Evolutionary conservation across 2,329 filamentous ascomycete species (phyloP), one percentile per base, ranked within the genome.

Genomic region (Xylariaceae sp.): DNA sequence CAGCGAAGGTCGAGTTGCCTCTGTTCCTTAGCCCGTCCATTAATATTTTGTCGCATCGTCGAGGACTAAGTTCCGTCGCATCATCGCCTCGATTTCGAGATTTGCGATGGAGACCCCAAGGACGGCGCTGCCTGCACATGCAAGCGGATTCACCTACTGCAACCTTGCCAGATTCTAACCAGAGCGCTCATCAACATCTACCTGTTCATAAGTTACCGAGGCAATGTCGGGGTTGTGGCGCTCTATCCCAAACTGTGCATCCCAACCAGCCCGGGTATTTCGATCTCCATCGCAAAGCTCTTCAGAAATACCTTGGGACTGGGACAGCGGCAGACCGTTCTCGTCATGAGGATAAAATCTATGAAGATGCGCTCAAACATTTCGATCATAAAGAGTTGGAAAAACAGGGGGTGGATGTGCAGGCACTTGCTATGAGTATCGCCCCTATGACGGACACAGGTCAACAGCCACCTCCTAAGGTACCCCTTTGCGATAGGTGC

Each of bases 401-500:
- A 58, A 70, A 73, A 53, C 74, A 80, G 20, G 82, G 81, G 1
- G 67, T 85, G 2, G 73, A 80, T 48, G 68, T 79, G 14, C 71
- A 72, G 19, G 67, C 70, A 2, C 66, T 82, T 43, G 54, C 52
- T 49, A 44, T 76, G 9, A 56, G 67, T 19, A 67, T 72, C 2
- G 63, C 48, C 23, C 63, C 67, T 43, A 10, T 19, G 48, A 55
- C 62, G n/a, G 52, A 57, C 12, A 46, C 40, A 29, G 23, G 14
- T 10, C 49, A 58, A 26, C 53, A 49, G 32, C 55, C 59, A 42
- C 60, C 63, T 42, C 59, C 69, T 2, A 76, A 76, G 53, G 66
- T 75, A 2, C 89, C 89, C 1, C 74, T 96, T 6, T 99, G 95
- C 75, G 89, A 95, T 64, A 86, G 95, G 67, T 99, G 95, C 68